Conservation (phyloP, 2,329 filamentous ascomycete species). For the Cordyceps fumosorosea region DNA sequence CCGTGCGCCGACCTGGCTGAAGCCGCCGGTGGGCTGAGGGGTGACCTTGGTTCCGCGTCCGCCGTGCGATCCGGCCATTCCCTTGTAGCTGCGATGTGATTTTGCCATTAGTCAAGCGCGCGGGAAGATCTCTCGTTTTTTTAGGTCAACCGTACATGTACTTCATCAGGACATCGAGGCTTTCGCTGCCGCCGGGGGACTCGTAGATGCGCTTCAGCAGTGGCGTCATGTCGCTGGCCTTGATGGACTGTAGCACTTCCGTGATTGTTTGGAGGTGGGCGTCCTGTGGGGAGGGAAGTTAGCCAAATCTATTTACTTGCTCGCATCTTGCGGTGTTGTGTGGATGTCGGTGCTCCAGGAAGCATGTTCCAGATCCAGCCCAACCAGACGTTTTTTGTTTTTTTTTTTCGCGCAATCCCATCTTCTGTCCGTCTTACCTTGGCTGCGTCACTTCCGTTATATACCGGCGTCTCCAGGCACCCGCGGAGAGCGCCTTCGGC, state of each 20-base stretch:
- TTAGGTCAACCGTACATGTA: conserved; percentile 63
- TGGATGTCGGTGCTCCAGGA: no score
- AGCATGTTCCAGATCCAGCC: background rate
- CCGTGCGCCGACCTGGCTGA: conserved; percentile 67
- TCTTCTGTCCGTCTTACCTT: conserved; percentile 38
- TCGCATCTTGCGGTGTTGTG: background rate
- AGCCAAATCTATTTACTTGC: background rate
- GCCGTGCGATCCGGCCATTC: conserved; percentile 53
- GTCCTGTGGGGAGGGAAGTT: conserved; percentile 48
- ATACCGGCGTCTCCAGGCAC: conserved; percentile 81
- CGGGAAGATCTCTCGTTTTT: background rate
- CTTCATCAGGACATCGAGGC: conserved; percentile 92
- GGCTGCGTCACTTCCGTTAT: conserved; percentile 50
- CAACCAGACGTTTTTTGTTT: background rate
- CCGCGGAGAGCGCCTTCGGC: conserved; percentile 78
- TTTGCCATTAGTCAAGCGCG: background rate
- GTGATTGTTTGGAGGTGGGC: conserved; percentile 80
- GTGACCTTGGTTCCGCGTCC: conserved; percentile 36
- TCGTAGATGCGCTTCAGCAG: conserved; percentile 76
- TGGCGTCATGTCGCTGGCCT: conserved; percentile 90
- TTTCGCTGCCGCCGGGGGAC: conserved; percentile 72
- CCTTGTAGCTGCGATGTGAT: conserved; percentile 66
- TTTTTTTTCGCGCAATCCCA: background rate
- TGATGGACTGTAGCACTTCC: conserved; percentile 93
- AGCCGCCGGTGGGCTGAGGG: conserved; percentile 72